These are phyloP conservation scores for Encephalitozoon hellem DNA, from an alignment of 371 early-diverging fungal genomes.

Conservation along the genomic window DNA sequence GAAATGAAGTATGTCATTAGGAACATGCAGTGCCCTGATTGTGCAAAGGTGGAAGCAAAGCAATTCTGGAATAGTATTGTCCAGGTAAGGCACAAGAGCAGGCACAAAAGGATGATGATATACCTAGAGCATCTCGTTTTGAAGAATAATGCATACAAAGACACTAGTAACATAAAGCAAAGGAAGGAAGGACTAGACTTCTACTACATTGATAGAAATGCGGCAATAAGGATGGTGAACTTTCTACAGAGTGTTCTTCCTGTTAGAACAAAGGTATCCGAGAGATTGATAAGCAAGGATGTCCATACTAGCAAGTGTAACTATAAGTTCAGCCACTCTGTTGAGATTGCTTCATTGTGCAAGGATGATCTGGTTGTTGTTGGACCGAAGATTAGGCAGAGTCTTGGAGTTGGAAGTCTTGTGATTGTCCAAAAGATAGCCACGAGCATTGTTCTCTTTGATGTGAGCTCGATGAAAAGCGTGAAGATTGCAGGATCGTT, in stretches of 20 bases:
- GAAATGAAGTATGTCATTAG: constrained; percentile 84
- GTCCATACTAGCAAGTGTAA: constrained; percentile 79
- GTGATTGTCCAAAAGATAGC: constrained; percentile 46
- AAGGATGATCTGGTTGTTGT: constrained; percentile 79
- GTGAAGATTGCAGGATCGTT: constrained; percentile 27
- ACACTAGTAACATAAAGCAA: constrained; percentile 88
- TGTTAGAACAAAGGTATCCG: constrained; percentile 69
- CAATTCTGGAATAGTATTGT: constrained; percentile 95
- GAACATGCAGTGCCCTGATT: constrained; percentile 88
- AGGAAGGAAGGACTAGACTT: constrained; percentile 94
- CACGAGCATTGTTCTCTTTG: constrained; percentile 39
- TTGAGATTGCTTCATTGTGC: constrained; percentile 89
- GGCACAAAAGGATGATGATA: constrained; percentile 88
- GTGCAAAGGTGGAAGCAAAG: constrained; percentile 88
- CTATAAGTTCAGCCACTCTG: constrained; percentile 85
- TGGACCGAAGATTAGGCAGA: constrained; percentile 24
- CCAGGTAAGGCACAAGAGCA: constrained; percentile 86
- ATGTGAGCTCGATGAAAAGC: constrained; percentile 29
- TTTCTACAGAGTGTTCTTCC: constrained; percentile 79
- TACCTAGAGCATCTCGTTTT: constrained; percentile 93
- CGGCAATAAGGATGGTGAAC: constrained; percentile 86
- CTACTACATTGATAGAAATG: constrained; percentile 75
- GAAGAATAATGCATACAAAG: constrained; percentile 84
- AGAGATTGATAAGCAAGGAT: constrained; percentile 89
- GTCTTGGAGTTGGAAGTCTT: constrained; percentile 35